A percentile compares a stretch with the other conserved stretches of the same genome.
These are phyloP conservation scores for Myrica gale DNA, from an alignment of 306 rosid species.

Conservation along the genomic window DNA sequence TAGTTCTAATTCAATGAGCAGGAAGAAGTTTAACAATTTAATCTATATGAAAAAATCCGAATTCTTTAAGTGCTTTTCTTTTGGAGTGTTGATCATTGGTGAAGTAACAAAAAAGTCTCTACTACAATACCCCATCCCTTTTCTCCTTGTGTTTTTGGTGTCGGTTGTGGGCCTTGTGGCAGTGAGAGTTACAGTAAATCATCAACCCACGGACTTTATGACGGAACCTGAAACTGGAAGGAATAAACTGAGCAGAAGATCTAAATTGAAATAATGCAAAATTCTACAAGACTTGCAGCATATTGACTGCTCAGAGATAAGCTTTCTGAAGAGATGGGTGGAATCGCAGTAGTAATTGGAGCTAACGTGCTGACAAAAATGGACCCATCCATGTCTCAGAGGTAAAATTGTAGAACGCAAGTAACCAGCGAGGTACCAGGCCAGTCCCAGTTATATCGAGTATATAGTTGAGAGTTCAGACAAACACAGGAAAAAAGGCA, in stretches of 20 bases:
- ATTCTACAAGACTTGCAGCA: neutral
- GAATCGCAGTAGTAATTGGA: neutral
- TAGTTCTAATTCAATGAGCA: no score
- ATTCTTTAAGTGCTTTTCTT: no score
- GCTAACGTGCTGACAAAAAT: neutral
- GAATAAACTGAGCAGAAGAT: neutral
- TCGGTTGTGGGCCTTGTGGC: neutral
- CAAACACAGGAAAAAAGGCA: no score
- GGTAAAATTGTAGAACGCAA: no score
- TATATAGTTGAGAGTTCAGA: no score
- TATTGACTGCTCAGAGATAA: neutral
- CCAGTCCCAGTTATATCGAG: no score
- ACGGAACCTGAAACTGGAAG: neutral
- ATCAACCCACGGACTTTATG: neutral
- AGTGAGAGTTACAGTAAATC: neutral
- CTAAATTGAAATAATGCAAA: neutral
- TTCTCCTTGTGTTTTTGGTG: neutral
- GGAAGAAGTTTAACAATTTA: no score
- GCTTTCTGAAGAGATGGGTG: neutral
- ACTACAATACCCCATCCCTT: neutral
- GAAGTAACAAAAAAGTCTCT: no score
- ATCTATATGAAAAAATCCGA: no score
- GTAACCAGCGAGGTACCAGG: no score
- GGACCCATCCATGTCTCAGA: no score
- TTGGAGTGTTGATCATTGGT: no score